Conservation (phyloP, 441 rosid species). For the Populus trichocarpa region DNA sequence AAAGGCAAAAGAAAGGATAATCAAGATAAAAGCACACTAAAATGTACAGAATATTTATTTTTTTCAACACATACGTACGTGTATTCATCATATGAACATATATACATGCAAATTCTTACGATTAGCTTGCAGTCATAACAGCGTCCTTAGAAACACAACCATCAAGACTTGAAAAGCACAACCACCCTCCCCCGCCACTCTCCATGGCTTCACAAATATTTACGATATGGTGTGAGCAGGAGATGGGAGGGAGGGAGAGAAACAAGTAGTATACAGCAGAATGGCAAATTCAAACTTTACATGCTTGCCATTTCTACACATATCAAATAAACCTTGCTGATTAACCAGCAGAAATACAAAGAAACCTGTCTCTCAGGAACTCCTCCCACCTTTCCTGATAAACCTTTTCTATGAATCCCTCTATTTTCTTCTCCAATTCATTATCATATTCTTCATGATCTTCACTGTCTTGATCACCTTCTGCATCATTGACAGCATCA, state of each 20-base stretch:
- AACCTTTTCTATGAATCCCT: slow-evolving; percentile 34
- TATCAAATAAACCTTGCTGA: not conserved
- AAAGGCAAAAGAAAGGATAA: too few relatives aligned
- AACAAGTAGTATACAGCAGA: not conserved
- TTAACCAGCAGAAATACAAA: slow-evolving; percentile 15
- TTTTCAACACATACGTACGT: not conserved
- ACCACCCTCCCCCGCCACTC: not conserved
- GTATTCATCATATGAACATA: not conserved
- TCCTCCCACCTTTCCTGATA: slow-evolving; percentile 31
- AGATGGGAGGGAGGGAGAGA: not conserved
- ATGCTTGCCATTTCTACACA: not conserved
- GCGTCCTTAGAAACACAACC: not conserved
- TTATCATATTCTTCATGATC: slow-evolving; percentile 16
- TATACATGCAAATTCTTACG: not conserved
- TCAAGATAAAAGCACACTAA: not conserved
- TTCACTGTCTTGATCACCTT: not conserved
- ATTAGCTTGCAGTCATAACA: not conserved
- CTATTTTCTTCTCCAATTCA: slow-evolving; percentile 27
- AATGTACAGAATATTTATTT: not conserved
- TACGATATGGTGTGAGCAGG: not conserved
- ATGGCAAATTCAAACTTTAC: not conserved
- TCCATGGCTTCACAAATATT: not conserved
- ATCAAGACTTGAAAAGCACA: not conserved
- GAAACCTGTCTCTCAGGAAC: slow-evolving; percentile 20
- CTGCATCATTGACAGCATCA: not conserved